These are phyloP conservation scores for Gossypium raimondii DNA, from an alignment of 345 rosid species.

Conservation along the genomic window DNA sequence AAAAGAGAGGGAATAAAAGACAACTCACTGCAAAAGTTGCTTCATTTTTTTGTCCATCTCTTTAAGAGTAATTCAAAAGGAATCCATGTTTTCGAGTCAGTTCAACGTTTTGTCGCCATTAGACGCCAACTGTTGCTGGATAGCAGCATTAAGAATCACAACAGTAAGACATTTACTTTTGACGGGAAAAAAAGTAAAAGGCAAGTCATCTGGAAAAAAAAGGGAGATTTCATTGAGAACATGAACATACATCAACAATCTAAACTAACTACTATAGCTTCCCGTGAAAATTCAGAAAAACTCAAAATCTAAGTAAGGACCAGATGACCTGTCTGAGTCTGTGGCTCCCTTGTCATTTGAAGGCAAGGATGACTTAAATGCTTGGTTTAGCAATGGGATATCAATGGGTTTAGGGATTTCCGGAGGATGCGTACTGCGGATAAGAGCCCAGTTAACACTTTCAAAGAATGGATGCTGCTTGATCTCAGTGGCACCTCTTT, in stretches of 20 bases:
- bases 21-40: constrained; percentile 16
- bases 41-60: constrained; percentile 9
- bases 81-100: background rate
- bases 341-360: constrained; percentile 5
- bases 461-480: constrained; percentile 64
- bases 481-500: constrained; percentile 64
- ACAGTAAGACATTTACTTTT: constrained; percentile 1
- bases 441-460: constrained; percentile 62
- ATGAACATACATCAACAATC: constrained; percentile 14
- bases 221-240: constrained; percentile 15
- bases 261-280: background rate
- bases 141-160: background rate
- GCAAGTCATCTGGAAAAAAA: background rate
- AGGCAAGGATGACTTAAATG: constrained; percentile 5
- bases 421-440: constrained; percentile 37
- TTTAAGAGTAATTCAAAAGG: constrained; percentile 2
- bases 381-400: constrained; percentile 14
- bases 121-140: background rate
- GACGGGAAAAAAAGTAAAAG: background rate
- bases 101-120: background rate
- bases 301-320: constrained; percentile 21
- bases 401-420: constrained; percentile 29
- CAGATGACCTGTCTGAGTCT: constrained; percentile 14
- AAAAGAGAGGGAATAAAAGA: constrained; percentile 8
- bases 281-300: constrained; percentile 13